These are phyloP conservation scores for Eutypella sp. DNA, from an alignment of 2,329 filamentous ascomycete species.

Conservation along the genomic window DNA sequence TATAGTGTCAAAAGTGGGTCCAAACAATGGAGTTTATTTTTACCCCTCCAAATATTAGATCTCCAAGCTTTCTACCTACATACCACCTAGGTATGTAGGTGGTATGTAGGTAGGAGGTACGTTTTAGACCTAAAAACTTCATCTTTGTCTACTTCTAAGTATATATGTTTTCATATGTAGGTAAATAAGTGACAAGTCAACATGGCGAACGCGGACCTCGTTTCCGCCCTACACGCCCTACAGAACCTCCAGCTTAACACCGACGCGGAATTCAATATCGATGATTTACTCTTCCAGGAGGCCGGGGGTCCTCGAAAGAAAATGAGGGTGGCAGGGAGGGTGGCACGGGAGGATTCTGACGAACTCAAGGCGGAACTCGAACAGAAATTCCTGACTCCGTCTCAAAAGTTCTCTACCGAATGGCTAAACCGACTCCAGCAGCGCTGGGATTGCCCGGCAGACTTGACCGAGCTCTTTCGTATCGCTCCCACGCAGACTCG, in stretches of 20 bases:
- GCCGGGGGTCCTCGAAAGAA: constrained; percentile 38
- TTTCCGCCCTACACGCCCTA: constrained; percentile 48
- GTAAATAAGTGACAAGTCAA: background rate
- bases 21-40: too few relatives aligned
- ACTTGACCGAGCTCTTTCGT: constrained; percentile 79
- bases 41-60: too few relatives aligned
- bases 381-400: constrained; percentile 71
- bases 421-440: constrained; percentile 91
- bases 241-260: constrained; percentile 43
- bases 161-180: background rate
- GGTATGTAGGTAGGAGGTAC: too few relatives aligned
- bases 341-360: constrained; percentile 55
- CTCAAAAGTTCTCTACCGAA: constrained; percentile 69
- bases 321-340: too few relatives aligned
- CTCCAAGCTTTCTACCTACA: too few relatives aligned
- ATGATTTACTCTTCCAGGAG: constrained; percentile 50
- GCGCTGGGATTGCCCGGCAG: constrained; percentile 75
- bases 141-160: too few relatives aligned
- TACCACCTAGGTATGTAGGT: too few relatives aligned
- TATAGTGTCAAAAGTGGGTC: too few relatives aligned
- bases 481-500: constrained; percentile 88
- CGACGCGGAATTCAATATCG: constrained; percentile 38
- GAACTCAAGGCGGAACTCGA: constrained; percentile 68
- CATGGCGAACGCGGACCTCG: constrained; percentile 32
- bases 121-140: too few relatives aligned